Conservation (phyloP, 495 filamentous ascomycete genomes). For the Aspergillus heteromorphus region DNA sequence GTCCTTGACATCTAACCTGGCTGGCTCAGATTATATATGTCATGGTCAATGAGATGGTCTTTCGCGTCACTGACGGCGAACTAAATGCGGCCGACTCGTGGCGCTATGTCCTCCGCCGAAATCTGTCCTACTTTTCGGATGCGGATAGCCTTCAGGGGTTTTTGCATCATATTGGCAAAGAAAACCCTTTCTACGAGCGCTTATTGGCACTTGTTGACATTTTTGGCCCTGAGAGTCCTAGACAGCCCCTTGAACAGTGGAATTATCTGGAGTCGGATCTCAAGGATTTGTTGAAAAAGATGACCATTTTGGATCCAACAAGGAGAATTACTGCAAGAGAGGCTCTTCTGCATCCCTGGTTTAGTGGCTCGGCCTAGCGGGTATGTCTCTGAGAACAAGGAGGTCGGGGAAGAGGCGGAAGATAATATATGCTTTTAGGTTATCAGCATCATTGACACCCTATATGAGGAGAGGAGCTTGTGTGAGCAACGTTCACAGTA, state of each 20-base stretch:
- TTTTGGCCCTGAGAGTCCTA: slow-evolving; percentile 24
- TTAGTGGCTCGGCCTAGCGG: not conserved
- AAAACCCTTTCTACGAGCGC: slow-evolving; percentile 30
- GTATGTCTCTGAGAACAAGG: too few relatives aligned
- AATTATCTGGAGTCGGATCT: slow-evolving; percentile 30
- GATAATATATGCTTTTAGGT: too few relatives aligned
- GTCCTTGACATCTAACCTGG: not conserved
- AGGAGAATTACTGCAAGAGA: slow-evolving; percentile 18
- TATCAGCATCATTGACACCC: too few relatives aligned
- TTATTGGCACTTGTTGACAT: slow-evolving; percentile 24
- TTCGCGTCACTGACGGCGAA: slow-evolving; percentile 15
- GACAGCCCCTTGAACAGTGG: slow-evolving; percentile 24
- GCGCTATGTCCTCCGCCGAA: slow-evolving; percentile 36
- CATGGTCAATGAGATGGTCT: slow-evolving; percentile 23
- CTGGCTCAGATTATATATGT: slow-evolving; percentile 24
- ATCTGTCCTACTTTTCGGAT: slow-evolving; percentile 46
- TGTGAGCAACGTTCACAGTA: too few relatives aligned
- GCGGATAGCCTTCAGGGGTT: slow-evolving; percentile 28
- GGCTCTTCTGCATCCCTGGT: slow-evolving; percentile 16
- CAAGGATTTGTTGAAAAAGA: slow-evolving; percentile 21
- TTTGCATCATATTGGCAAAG: slow-evolving; percentile 26
- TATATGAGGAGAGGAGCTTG: too few relatives aligned
- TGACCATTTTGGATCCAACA: slow-evolving; percentile 23
- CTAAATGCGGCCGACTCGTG: slow-evolving; percentile 40
- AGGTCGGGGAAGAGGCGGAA: too few relatives aligned